Base-by-base conservation (phyloP, 2,329 filamentous ascomycete genomes). In the Fusarium tupiense region DNA sequence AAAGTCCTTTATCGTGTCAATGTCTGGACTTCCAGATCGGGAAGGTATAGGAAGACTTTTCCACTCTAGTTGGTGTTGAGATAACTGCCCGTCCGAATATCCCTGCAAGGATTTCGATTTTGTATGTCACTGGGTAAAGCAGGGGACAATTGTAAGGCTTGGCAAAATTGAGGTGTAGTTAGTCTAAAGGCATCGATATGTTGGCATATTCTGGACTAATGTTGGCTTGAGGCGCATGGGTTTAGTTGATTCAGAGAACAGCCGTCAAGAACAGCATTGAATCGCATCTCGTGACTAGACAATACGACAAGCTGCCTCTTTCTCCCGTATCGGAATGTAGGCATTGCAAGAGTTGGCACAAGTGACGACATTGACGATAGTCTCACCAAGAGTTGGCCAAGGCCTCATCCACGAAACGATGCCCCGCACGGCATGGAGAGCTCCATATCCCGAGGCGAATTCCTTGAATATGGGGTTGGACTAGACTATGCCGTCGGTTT, bases 321-420 rank as follows among this genome's bases (percentile, higher is more conserved):
- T 58, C 24, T 38, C 66, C 47, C 33, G 49, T 40, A 64, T 35
- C 50, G 33, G 41, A 40, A 68, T 37, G 35, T 46, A 58, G 53
- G 29, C 50, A 64, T 31, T 54, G 38, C 41, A 24, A 49, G 41
- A 71, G 68, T 64, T 68, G 68, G 53, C 47, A 49, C 56, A 41
- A 60, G 69, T 72, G 69, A 72, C 69, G 69, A 72, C 58, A 72
- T 57, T 64, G 22, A 44, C n/a, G 64, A 58, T 61, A 69, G 56
- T 61, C 35, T 57, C 54, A 53, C 12, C 59, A 47, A 38, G 33
- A 53, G n/a, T 53, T 60, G 46, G 54, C 46, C 66, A 59, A 59
- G 47, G 58, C 47, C 44, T 47, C 37, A 35, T 37, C 22, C 64
- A 63, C 52, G 52, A 56, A 56, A 43, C 26, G 31, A 46, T 38